phyloP scores from a whole-genome alignment of 176 grass and related monocot genomes.

The Cenchrus fungigraminus region DNA sequence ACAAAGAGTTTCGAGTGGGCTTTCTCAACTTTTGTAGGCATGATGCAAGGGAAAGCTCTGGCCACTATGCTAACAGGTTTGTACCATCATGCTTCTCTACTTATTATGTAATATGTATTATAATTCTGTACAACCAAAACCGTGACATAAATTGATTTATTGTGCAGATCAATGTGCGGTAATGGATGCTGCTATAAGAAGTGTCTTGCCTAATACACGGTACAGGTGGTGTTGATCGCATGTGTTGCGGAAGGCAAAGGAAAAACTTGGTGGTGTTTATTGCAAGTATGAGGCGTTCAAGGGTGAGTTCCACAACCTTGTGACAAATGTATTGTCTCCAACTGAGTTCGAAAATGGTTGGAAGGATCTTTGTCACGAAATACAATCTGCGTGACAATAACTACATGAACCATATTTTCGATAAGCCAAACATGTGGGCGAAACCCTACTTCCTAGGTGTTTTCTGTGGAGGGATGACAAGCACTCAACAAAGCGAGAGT shows the following conservation, averaged over 20 bases:
- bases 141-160: too few species aligned
- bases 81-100: too few species aligned
- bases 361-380: too few species aligned
- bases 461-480: too few species aligned
- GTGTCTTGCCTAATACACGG: rapidly evolving
- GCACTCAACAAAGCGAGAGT: too few species aligned
- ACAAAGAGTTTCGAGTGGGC: background rate
- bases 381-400: too few species aligned
- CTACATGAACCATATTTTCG: too few species aligned
- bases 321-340: background rate
- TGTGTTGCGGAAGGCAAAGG: rapidly evolving
- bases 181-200: background rate
- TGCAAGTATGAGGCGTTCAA: background rate
- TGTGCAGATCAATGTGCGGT: background rate
- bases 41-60: background rate
- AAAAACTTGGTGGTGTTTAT: background rate
- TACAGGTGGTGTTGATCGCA: background rate
- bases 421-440: too few species aligned
- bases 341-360: too few species aligned
- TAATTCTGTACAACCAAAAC: too few species aligned
- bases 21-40: background rate
- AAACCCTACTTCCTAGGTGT: too few species aligned
- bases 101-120: too few species aligned
- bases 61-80: background rate
- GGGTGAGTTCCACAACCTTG: background rate